Base-by-base conservation (phyloP, 2,329 filamentous ascomycete genomes). In the Zasmidium cellare region DNA sequence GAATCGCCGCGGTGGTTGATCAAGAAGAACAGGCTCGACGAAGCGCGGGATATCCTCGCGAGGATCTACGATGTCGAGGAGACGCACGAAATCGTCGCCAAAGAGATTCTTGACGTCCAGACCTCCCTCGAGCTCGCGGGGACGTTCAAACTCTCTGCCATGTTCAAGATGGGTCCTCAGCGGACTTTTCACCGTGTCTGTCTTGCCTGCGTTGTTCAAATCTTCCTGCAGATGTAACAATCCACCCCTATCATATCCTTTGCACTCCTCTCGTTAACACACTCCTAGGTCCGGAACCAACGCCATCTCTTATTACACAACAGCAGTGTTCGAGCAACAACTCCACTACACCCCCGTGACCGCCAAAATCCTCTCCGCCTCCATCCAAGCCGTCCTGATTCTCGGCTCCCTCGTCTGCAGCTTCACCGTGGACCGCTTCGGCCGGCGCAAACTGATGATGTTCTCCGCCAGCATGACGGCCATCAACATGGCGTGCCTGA, bases 11-110 rank as follows among this genome's bases (percentile, higher is more conserved):
- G 68, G 16, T 70, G 63, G 62, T 54, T 69, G 18, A 53, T 68
- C 14, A 62, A 60, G 0, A 63, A 65, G 24, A 61, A 61, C 14
- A 55, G 60, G 5, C 20, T 83, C 87, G 68, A 80, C 51, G 77
- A 79, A 3, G 83, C 84, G 0, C 81, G 86, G 65, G 76, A 78
- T 25, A 81, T 86, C 12, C 77, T 89, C 3, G 79, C 80, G 51
- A 19, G 19, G 23, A 11, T 47, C 45, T 22, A 47, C 11, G 45
- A 47, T 16, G 19, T 47, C 6, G 19, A 22, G 9, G 45, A 22
- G 23, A 18, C 9, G 5, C 9, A 47, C 22, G 19, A 22, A 12
- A 22, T 47, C 11, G 45, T 47, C 45, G 22, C 9, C 19, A 24
- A 22, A 6, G 23, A 16, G 9, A 22, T 47, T 16, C 19, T 6